A percentile compares a stretch with the other conserved stretches of the same genome.
Conservation (phyloP, 306 rosid species). For the Fagus sylvatica region DNA sequence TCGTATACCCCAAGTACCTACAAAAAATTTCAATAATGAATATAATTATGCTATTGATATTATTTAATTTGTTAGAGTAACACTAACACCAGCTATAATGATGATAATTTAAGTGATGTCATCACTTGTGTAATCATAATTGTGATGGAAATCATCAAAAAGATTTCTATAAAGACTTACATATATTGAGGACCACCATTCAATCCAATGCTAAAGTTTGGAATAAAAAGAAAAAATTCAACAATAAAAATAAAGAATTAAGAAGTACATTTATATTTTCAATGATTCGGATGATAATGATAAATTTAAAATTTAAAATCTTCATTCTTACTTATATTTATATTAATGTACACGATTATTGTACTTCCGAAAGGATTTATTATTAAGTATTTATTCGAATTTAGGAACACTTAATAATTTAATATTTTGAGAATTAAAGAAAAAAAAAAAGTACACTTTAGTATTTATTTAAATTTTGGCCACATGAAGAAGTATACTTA, state of each 20-base stretch:
- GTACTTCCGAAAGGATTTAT: background rate
- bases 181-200: background rate
- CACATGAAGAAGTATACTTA: conserved; percentile 10
- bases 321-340: background rate
- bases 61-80: background rate
- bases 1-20: conserved; percentile 76
- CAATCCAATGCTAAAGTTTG: background rate
- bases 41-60: background rate
- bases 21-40: background rate
- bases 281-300: background rate
- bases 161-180: background rate
- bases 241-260: background rate
- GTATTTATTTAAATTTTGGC: background rate
- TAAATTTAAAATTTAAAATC: background rate
- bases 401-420: background rate
- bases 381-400: background rate
- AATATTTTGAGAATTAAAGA: too few relatives aligned
- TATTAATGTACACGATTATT: background rate
- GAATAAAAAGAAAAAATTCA: background rate
- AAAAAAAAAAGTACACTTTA: background rate
- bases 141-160: background rate
- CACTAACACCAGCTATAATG: background rate
- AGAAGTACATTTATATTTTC: background rate
- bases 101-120: background rate
- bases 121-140: background rate